Conservation (phyloP, 2,329 filamentous ascomycete genomes). For the Nectriaceae sp. region DNA sequence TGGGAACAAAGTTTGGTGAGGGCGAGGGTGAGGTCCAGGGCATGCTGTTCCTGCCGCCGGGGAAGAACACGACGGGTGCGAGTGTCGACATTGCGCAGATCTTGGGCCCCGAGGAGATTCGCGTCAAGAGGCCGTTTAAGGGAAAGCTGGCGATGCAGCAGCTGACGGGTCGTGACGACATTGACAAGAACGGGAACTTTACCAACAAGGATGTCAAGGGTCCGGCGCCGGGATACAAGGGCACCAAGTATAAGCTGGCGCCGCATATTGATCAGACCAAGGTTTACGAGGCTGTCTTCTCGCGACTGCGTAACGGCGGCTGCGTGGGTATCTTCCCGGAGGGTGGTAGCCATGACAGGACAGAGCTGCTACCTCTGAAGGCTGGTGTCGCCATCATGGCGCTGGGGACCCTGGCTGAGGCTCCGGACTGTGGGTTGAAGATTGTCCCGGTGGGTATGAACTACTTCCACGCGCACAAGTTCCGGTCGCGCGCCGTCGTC, state of each 20-base stretch:
- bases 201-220: conserved; percentile 56
- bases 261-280: conserved; percentile 93
- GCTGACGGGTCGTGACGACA: conserved; percentile 77
- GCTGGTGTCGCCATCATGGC: conserved; percentile 98
- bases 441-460: conserved; percentile 99
- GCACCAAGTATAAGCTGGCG: conserved; percentile 82
- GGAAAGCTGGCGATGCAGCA: conserved; percentile 74
- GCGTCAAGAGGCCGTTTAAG: conserved; percentile 86
- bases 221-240: conserved; percentile 64
- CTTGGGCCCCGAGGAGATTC: conserved; percentile 74
- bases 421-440: conserved; percentile 85
- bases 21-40: conserved; percentile 74
- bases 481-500: conserved; percentile 90
- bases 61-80: conserved; percentile 74
- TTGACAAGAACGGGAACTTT: conserved; percentile 67
- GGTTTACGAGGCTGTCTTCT: conserved; percentile 92
- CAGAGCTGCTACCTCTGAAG: conserved; percentile 88
- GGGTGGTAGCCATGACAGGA: conserved; percentile 92
- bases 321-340: conserved; percentile 98
- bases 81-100: conserved; percentile 86
- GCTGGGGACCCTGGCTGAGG: conserved; percentile 80
- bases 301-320: conserved; percentile 76
- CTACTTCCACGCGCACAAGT: conserved; percentile 99
- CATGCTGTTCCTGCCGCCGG: conserved; percentile 81
- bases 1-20: conserved; percentile 80